Conservation (phyloP, 2,329 filamentous ascomycete species). For the Annulohypoxylon truncatum region DNA sequence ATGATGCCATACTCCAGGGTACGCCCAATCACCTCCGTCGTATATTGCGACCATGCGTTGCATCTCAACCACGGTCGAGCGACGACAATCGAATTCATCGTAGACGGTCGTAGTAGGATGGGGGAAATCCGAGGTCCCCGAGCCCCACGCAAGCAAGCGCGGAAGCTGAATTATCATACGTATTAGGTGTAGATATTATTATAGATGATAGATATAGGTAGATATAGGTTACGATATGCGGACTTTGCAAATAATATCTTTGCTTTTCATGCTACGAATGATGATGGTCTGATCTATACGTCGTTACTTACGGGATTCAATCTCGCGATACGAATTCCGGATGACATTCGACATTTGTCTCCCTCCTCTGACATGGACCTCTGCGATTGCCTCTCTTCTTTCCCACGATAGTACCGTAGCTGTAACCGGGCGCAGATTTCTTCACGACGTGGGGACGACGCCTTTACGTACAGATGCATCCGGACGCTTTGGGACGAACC, state of each 20-base stretch:
- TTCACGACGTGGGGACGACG: constrained; percentile 39
- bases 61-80: constrained; percentile 35
- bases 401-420: constrained; percentile 4
- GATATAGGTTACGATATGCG: not conserved
- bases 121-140: constrained; percentile 33
- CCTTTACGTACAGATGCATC: constrained; percentile 40
- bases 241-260: not conserved
- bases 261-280: constrained; percentile 8
- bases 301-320: constrained; percentile 12
- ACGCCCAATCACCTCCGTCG: constrained; percentile 28
- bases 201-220: not conserved
- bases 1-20: constrained; percentile 40
- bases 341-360: not conserved
- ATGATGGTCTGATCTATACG: not conserved
- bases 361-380: not conserved
- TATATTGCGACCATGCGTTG: constrained; percentile 31
- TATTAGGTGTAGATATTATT: constrained; percentile 7
- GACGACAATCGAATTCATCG: constrained; percentile 30
- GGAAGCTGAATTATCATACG: constrained; percentile 8
- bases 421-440: constrained; percentile 14
- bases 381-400: constrained; percentile 12
- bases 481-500: constrained; percentile 40
- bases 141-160: constrained; percentile 29
- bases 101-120: constrained; percentile 33
- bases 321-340: constrained; percentile 21